Conservation (phyloP, 495 filamentous ascomycete genomes). For the Penicillium silybi region DNA sequence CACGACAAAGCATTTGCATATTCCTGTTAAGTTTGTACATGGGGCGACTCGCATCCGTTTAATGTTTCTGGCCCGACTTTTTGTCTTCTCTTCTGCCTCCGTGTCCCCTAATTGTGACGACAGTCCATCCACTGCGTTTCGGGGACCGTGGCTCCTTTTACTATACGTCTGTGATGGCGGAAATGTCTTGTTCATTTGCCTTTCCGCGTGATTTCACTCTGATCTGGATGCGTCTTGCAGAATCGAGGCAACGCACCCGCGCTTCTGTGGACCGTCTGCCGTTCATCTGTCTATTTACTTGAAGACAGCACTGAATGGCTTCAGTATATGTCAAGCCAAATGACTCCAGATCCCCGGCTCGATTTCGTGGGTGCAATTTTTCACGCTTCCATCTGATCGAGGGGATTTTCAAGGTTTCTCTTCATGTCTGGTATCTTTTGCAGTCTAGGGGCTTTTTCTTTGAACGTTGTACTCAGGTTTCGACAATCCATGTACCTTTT, state of each 20-base stretch:
- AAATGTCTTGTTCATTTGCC: background rate
- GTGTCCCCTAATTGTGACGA: background rate
- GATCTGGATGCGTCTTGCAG: background rate
- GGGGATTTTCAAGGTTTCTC: slow-evolving; percentile 2
- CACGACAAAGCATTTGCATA: slow-evolving; percentile 48
- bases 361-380: background rate
- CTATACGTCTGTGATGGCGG: background rate
- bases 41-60: slow-evolving; percentile 39
- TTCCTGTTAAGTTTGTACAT: slow-evolving; percentile 40
- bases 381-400: background rate
- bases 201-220: background rate
- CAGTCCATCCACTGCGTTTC: background rate
- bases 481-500: slow-evolving; percentile 27
- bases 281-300: background rate
- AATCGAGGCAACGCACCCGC: background rate
- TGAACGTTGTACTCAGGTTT: slow-evolving; percentile 19
- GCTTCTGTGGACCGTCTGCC: background rate
- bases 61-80: slow-evolving; percentile 26
- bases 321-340: background rate
- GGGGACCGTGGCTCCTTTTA: background rate
- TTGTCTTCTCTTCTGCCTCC: background rate
- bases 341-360: background rate
- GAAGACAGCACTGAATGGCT: background rate
- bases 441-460: slow-evolving; percentile 8
- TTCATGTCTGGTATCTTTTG: slow-evolving; percentile 11